Conservation (phyloP, 2,329 filamentous ascomycete species). For the Fonsecaea multimorphosa region DNA sequence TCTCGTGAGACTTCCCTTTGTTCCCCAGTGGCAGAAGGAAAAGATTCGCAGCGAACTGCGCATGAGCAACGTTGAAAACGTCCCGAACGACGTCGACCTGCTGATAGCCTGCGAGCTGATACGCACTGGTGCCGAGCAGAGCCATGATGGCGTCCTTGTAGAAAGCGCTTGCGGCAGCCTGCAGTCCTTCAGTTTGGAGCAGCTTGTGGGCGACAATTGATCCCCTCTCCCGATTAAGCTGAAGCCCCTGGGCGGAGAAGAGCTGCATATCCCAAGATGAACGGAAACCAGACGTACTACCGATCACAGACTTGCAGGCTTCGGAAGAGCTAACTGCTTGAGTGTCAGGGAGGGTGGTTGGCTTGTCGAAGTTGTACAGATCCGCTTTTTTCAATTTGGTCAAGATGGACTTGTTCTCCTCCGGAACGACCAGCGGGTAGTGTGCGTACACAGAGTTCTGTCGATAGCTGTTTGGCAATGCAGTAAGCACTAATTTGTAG, state of each 20-base stretch:
- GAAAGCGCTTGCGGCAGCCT: constrained; percentile 52
- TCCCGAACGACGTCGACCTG: constrained; percentile 58
- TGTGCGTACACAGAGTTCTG: constrained; percentile 57
- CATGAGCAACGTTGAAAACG: constrained; percentile 59
- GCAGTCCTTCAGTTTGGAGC: constrained; percentile 47
- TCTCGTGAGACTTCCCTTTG: constrained; percentile 55
- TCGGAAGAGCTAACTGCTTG: constrained; percentile 51
- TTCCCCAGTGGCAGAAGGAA: constrained; percentile 64
- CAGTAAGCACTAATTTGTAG: constrained; percentile 58
- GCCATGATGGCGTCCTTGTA: constrained; percentile 55
- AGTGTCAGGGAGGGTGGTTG: constrained; percentile 42
- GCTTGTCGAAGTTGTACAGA: constrained; percentile 49
- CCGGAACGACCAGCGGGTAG: constrained; percentile 57
- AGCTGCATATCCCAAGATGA: constrained; percentile 15
- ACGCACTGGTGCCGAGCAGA: constrained; percentile 53
- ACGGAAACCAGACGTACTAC: constrained; percentile 12
- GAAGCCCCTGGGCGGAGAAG: constrained; percentile 9
- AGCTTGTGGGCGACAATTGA: constrained; percentile 7
- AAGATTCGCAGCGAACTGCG: constrained; percentile 61
- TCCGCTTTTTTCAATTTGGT: constrained; percentile 48
- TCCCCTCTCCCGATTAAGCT: not conserved
- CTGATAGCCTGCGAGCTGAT: constrained; percentile 52
- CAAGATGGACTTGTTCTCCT: constrained; percentile 54
- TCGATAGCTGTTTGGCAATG: constrained; percentile 56
- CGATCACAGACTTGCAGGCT: constrained; percentile 48